These are phyloP conservation scores for Eimeria acervulina DNA, from an alignment of 169 alveolate genomes.

Conservation along the genomic window DNA sequence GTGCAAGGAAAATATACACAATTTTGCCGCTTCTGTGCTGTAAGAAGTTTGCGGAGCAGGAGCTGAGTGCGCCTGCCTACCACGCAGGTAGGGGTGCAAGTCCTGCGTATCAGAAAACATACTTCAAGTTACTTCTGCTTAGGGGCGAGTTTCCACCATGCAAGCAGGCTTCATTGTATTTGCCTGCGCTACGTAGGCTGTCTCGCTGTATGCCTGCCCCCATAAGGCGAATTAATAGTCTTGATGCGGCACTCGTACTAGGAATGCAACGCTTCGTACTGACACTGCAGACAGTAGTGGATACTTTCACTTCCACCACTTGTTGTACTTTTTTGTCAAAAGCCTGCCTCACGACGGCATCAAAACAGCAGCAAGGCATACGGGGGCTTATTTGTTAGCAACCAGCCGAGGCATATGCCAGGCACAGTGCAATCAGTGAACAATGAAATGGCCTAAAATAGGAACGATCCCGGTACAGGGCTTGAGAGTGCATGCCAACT, in stretches of 20 bases:
- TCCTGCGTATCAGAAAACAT: not conserved
- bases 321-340: not conserved
- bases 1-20: not conserved
- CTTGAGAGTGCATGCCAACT: not conserved
- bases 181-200: not conserved
- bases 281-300: not conserved
- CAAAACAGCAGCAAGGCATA: not conserved
- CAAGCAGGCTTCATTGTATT: not conserved
- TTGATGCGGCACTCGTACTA: not conserved
- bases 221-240: not conserved
- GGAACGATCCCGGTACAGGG: not conserved
- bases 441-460: not conserved
- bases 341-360: not conserved
- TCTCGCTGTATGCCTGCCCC: not conserved
- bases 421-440: not conserved
- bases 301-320: not conserved
- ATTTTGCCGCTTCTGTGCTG: not conserved
- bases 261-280: not conserved
- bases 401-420: not conserved
- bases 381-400: not conserved
- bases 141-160: not conserved
- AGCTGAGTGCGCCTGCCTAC: not conserved
- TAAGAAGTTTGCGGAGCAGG: not conserved
- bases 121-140: not conserved
- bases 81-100: not conserved